Conservation (phyloP, 305 asterid species). For the Petunia hybrid region DNA sequence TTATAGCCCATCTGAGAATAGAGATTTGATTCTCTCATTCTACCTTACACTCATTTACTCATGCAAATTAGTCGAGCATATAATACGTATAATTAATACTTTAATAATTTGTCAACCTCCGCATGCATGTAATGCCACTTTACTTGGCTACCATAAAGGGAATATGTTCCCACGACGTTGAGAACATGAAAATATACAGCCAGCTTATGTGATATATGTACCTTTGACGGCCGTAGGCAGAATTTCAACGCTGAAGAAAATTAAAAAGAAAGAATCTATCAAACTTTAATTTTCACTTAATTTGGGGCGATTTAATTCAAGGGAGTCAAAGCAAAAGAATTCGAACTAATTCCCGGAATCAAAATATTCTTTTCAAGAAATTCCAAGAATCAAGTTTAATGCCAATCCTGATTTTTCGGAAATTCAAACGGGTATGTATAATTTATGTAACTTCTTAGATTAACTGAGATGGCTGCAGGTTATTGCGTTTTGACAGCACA, state of each 20-base stretch:
- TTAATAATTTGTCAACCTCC: too few relatives aligned
- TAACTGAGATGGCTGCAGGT: neutral
- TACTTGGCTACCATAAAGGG: neutral
- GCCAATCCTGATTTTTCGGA: neutral
- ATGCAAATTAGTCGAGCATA: neutral
- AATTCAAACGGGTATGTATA: neutral
- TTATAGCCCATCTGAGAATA: neutral
- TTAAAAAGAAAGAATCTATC: neutral
- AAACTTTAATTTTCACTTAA: neutral
- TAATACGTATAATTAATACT: neutral
- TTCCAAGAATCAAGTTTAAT: neutral
- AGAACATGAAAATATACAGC: neutral
- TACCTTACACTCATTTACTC: neutral
- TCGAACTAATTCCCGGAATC: neutral
- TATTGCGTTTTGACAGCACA: neutral
- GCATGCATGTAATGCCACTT: neutral
- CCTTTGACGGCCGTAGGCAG: neutral
- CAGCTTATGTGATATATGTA: neutral
- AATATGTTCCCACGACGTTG: neutral
- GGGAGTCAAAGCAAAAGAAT: neutral
- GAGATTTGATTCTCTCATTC: neutral
- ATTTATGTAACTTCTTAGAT: neutral
- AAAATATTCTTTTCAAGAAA: neutral
- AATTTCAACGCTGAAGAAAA: neutral
- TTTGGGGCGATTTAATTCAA: neutral